Conservation (phyloP, 164 flowering plant species). For the Stephania cephalantha region DNA sequence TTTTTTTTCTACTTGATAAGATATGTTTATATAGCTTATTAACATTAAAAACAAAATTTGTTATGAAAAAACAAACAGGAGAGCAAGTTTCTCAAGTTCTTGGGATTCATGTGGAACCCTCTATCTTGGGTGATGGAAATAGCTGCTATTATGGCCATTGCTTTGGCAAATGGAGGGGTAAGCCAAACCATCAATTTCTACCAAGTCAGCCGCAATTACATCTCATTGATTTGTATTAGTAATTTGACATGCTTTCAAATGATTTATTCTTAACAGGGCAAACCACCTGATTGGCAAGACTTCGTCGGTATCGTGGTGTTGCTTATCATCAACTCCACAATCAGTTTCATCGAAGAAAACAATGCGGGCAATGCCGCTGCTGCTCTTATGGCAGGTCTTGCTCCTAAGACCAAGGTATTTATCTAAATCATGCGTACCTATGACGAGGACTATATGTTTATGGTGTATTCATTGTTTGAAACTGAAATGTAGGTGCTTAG, state of each 20-base stretch:
- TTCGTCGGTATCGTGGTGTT: conserved; percentile 24
- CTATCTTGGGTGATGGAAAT: conserved; percentile 29
- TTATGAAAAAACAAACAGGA: conserved; percentile 13
- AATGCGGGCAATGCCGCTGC: conserved; percentile 30
- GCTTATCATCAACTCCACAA: conserved; percentile 28
- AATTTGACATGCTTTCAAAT: not conserved
- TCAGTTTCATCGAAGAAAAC: conserved; percentile 28
- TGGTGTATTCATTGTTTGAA: not conserved
- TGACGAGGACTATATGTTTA: not conserved
- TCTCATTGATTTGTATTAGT: not conserved
- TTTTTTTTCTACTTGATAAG: not conserved
- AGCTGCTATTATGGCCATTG: conserved; percentile 28
- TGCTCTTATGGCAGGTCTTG: conserved; percentile 30
- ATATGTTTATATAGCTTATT: not conserved
- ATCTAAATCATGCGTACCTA: too few relatives aligned
- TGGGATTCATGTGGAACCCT: conserved; percentile 32
- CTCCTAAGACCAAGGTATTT: conserved; percentile 27
- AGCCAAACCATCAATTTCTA: conserved; percentile 8
- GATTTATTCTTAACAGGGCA: conserved; percentile 11
- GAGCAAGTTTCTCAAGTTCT: conserved; percentile 24
- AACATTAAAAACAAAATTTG: not conserved
- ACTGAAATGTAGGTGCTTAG: conserved; percentile 20
- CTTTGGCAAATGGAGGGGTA: conserved; percentile 27
- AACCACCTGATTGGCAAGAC: conserved; percentile 29
- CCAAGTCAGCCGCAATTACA: not conserved